Conservation (phyloP, 495 filamentous ascomycete genomes). For the Trichoderma virens region DNA sequence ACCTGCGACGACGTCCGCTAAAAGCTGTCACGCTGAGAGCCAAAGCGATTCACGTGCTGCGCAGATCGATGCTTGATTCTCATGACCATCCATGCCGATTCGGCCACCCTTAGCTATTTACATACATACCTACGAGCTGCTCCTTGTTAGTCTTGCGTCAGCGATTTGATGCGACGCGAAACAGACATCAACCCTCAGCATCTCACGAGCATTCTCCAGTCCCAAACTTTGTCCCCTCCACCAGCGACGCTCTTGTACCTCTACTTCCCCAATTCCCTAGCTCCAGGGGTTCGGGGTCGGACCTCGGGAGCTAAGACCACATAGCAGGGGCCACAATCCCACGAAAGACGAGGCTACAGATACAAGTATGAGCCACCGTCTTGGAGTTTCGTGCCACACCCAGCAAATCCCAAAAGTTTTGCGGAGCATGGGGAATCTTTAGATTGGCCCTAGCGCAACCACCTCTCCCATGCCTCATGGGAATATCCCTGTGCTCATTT, state of each 20-base stretch:
- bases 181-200: too few species aligned
- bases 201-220: too few species aligned
- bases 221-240: too few species aligned
- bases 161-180: too few species aligned
- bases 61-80: slow-evolving; percentile 1
- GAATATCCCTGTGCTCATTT: background rate
- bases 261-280: background rate
- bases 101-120: background rate
- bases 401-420: background rate
- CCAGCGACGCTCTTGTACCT: too few species aligned
- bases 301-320: background rate
- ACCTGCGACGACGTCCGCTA: background rate
- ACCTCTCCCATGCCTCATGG: background rate
- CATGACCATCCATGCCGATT: background rate
- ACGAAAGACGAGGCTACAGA: too few species aligned
- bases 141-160: too few species aligned
- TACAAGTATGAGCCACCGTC: background rate
- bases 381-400: background rate
- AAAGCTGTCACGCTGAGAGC: background rate
- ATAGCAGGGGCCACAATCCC: background rate
- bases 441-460: background rate
- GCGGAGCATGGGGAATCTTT: background rate
- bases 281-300: background rate
- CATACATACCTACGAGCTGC: too few species aligned
- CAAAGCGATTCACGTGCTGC: background rate